Percentiles rank a stretch among this genome's conserved stretches.
Conservation (phyloP, 192 early-diverging fungal species). For the Backusella australiensis region DNA sequence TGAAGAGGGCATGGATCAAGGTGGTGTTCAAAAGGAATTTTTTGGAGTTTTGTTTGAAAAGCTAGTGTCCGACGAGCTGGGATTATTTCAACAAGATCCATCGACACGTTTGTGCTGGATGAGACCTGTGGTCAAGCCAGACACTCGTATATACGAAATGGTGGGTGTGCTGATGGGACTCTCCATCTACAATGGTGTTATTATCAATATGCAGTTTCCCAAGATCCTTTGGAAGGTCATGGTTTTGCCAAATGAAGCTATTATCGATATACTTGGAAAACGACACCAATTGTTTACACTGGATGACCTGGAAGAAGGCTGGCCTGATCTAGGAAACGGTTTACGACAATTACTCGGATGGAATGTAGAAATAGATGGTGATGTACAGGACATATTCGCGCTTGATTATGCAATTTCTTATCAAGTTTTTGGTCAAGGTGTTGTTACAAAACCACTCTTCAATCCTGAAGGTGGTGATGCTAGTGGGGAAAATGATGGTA, state of each 20-base stretch:
- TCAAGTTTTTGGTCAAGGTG: constrained; percentile 47
- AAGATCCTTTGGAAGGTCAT: constrained; percentile 66
- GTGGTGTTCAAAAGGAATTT: constrained; percentile 96
- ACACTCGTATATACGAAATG: constrained; percentile 62
- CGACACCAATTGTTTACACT: not conserved
- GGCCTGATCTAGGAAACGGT: constrained; percentile 61
- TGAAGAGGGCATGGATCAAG: constrained; percentile 93
- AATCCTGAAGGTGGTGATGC: not conserved
- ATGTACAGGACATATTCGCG: constrained; percentile 80
- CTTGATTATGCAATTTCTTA: constrained; percentile 81
- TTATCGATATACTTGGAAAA: not conserved
- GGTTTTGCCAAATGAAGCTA: not conserved
- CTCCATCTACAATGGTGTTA: constrained; percentile 85
- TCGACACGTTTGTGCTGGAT: constrained; percentile 77
- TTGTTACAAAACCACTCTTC: constrained; percentile 55
- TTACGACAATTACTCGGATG: constrained; percentile 78
- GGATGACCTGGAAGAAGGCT: constrained; percentile 16
- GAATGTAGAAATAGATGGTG: constrained; percentile 44
- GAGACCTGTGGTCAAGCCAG: constrained; percentile 44
- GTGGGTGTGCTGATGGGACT: constrained; percentile 84
- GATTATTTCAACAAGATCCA: constrained; percentile 64
- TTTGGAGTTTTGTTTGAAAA: constrained; percentile 75
- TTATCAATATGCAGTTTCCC: constrained; percentile 71
- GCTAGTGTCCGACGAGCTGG: constrained; percentile 69
- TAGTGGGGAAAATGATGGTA: constrained; percentile 14